A percentile compares a stretch with the other conserved stretches of the same genome.
phyloP scores from a whole-genome alignment of 345 rosid species.

The Pseudoturritis turrita region DNA sequence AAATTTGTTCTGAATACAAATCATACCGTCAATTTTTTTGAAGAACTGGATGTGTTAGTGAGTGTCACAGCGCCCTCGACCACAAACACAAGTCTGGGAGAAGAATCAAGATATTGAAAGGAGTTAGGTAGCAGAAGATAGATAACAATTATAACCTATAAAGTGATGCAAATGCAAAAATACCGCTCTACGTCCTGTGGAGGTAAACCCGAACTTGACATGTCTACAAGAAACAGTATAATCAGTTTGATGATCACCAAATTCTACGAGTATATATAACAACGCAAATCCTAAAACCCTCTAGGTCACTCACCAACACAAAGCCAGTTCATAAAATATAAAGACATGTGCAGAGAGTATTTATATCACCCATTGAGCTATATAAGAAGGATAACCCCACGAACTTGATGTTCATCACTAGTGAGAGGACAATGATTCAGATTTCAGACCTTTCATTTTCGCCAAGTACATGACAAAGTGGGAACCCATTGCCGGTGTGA shows the following conservation, averaged over 20 bases:
- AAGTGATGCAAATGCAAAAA: too few species aligned
- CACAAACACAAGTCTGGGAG: slow-evolving; percentile 66
- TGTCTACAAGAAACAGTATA: slow-evolving; percentile 47
- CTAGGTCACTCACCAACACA: neutral
- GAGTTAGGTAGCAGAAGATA: slow-evolving; percentile 10
- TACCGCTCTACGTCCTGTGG: slow-evolving; percentile 63
- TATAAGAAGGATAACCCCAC: neutral
- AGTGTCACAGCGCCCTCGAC: slow-evolving; percentile 65
- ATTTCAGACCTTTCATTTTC: slow-evolving; percentile 70
- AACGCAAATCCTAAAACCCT: neutral
- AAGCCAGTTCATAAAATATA: neutral
- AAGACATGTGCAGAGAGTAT: neutral
- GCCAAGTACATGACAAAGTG: slow-evolving; percentile 92
- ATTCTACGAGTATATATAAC: neutral
- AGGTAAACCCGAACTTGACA: slow-evolving; percentile 71
- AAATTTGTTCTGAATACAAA: neutral
- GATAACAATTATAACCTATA: neutral
- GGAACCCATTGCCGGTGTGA: slow-evolving; percentile 88
- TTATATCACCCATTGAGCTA: too few species aligned
- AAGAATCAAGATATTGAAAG: neutral
- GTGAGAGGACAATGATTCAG: neutral
- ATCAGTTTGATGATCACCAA: neutral
- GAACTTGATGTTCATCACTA: neutral
- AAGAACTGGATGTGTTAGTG: slow-evolving; percentile 39
- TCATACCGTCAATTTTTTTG: slow-evolving; percentile 50